Conservation (phyloP, 2,329 filamentous ascomycete genomes). For the Clonostachys chloroleuca region DNA sequence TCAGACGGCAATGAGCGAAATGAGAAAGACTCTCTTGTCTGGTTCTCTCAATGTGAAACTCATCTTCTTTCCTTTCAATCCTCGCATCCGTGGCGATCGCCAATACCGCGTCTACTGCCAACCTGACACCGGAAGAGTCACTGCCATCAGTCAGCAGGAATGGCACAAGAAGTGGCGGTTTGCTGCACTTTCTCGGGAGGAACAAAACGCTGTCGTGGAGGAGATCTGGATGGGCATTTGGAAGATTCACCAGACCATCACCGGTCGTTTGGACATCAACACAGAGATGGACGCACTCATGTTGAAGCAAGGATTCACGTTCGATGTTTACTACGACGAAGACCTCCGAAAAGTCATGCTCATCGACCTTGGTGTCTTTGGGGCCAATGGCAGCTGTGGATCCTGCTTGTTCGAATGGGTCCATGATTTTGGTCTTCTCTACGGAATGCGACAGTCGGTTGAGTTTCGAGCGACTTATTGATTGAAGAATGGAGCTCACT, state of each 20-base stretch:
- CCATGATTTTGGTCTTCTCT: slow-evolving; percentile 25
- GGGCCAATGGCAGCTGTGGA: slow-evolving; percentile 34
- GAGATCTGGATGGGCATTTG: slow-evolving; percentile 11
- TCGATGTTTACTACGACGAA: slow-evolving; percentile 33
- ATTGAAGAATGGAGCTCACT: too few relatives aligned
- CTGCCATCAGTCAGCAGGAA: slow-evolving; percentile 32
- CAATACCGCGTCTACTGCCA: slow-evolving; percentile 40
- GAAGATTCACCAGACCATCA: slow-evolving; percentile 15
- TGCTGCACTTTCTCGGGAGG: slow-evolving; percentile 2
- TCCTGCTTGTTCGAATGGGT: slow-evolving; percentile 41
- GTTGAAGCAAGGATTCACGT: slow-evolving; percentile 31
- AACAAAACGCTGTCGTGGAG: slow-evolving; percentile 6
- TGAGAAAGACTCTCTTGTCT: slow-evolving; percentile 6
- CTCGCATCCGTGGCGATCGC: slow-evolving; percentile 23
- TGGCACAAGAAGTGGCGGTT: slow-evolving; percentile 30
- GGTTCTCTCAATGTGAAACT: slow-evolving; percentile 15
- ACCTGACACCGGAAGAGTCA: slow-evolving; percentile 20
- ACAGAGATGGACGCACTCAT: slow-evolving; percentile 18
- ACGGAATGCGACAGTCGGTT: slow-evolving; percentile 19
- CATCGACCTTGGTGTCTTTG: slow-evolving; percentile 41
- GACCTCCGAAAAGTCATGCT: slow-evolving; percentile 15
- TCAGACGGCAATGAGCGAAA: slow-evolving; percentile 16
- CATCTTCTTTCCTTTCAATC: slow-evolving; percentile 34
- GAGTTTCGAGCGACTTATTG: slow-evolving; percentile 18
- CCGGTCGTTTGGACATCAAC: slow-evolving; percentile 11